Percentiles rank a stretch among this genome's conserved stretches.
Evolutionary conservation across 768 basidiomycete species (phyloP).

Genomic region (Termitomyces heimii): DNA sequence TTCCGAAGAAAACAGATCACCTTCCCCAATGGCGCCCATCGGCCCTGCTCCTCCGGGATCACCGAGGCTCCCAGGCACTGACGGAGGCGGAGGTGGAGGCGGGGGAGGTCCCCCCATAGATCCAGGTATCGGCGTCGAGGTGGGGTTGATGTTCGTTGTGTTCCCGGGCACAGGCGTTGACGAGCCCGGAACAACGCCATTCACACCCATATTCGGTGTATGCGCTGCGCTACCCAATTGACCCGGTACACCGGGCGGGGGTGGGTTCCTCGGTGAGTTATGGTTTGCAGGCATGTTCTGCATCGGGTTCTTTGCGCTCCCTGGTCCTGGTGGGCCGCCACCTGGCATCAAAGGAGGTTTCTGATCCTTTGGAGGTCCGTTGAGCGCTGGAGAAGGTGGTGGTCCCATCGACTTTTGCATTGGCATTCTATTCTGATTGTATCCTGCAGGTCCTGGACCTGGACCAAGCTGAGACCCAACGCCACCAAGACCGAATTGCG

Average conservation of each 20-base stretch:
- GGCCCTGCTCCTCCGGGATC: constrained; percentile 8
- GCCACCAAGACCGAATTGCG: constrained; percentile 30
- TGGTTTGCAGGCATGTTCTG: constrained; percentile 23
- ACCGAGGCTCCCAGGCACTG: constrained; percentile 14
- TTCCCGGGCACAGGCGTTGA: constrained; percentile 21
- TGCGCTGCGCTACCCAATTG: constrained; percentile 7
- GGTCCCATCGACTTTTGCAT: constrained; percentile 44
- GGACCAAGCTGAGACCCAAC: constrained; percentile 19
- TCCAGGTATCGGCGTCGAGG: background rate
- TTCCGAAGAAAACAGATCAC: constrained; percentile 26
- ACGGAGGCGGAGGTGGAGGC: constrained; percentile 19
- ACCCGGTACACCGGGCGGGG: background rate
- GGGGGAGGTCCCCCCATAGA: constrained; percentile 12
- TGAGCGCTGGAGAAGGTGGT: constrained; percentile 45
- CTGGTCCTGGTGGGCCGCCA: constrained; percentile 12
- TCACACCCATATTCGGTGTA: constrained; percentile 17
- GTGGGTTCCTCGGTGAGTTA: constrained; percentile 37
- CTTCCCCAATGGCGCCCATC: constrained; percentile 1
- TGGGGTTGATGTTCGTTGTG: constrained; percentile 12
- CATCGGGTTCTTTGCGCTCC: constrained; percentile 22
- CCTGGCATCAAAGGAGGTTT: constrained; percentile 7
- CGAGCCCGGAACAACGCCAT: constrained; percentile 23
- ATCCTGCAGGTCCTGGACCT: constrained; percentile 11
- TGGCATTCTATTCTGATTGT: constrained; percentile 21
- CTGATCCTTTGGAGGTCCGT: constrained; percentile 22